These are phyloP conservation scores for Claviceps citrina DNA, from an alignment of 2,329 filamentous ascomycete genomes.

Conservation along the genomic window DNA sequence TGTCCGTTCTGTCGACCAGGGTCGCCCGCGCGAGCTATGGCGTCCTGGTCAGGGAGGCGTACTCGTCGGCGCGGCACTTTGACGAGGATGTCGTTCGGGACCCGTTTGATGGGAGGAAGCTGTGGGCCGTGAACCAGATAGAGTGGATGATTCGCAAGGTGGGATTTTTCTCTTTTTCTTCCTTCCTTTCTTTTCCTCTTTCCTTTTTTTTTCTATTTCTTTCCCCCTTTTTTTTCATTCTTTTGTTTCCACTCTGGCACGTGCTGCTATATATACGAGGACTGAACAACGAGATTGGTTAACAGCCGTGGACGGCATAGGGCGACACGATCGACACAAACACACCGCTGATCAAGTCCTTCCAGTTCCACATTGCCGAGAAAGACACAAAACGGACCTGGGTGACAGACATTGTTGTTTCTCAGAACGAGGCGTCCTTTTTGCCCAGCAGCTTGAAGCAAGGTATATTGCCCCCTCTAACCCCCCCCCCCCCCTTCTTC, in stretches of 20 bases:
- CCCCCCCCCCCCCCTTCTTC: too few relatives aligned
- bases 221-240: too few relatives aligned
- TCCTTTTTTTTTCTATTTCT: too few relatives aligned
- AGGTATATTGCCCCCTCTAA: too few relatives aligned
- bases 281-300: too few relatives aligned
- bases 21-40: conserved; percentile 29
- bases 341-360: conserved; percentile 17
- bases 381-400: conserved; percentile 20
- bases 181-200: too few relatives aligned
- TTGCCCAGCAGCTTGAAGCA: conserved; percentile 24
- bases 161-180: too few relatives aligned
- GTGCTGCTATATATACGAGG: too few relatives aligned
- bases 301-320: too few relatives aligned
- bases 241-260: too few relatives aligned
- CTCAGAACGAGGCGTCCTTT: conserved; percentile 20
- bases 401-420: conserved; percentile 25
- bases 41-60: conserved; percentile 22
- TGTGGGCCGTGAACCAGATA: conserved; percentile 26
- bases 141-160: conserved; percentile 28
- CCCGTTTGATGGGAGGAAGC: conserved; percentile 12
- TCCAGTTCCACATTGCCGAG: conserved; percentile 19
- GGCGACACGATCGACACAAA: conserved; percentile 25
- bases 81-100: conserved; percentile 22
- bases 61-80: conserved; percentile 21
- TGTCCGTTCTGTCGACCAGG: conserved; percentile 26